Base-by-base conservation (phyloP, 2,329 filamentous ascomycete species). In the Scedosporium aurantiacum region DNA sequence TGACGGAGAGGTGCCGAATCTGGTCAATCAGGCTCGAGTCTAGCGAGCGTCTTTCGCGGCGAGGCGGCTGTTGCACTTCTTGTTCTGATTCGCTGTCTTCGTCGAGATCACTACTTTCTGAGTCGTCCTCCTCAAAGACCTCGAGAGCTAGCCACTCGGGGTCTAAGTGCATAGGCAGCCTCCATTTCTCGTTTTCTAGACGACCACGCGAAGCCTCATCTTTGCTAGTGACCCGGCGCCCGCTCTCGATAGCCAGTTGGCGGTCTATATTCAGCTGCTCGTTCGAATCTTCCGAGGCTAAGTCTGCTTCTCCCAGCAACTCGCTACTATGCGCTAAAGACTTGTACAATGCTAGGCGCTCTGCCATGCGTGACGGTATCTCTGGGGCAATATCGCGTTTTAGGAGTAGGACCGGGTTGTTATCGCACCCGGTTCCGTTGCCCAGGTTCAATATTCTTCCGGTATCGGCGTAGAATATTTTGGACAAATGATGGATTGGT, bases 111-210 rank as follows among this genome's bases (percentile, higher is more conserved):
- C 58, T 60, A 37, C 16, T 59, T 7, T 66, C 64, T 2, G 78
- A 78, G 3, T 82, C 82, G 1, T 79, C 76, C n/a, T 68, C 67
- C 1, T 68, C 82, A 69, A 87, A 94, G 1, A 96, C 89, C 70
- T 96, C 91, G 16, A 97, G 84, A 0, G 92, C 92, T 65, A 96
- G 83, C 92, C 92, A 97, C 72, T 96, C 92, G 0, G 88, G 85
- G 66, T 96, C 92, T 0, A 96, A 77, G 63, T 91, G 88, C 1
- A 80, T 78, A 0, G 91, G 90, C 2, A 96, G 76, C 10, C 77
- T 76, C 81, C 84, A 87, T n/a, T 10, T 16, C 10, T 16, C 18
- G 2, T 55, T 16, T 27, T 28, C 58, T 14, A 32, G 41, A 12
- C 28, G 41, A 12, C 28, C 43, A 8, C 8, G 16, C 2, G 43